These are phyloP conservation scores for Lachnellula subtilissima DNA, from an alignment of 2,329 filamentous ascomycete species.

Conservation along the genomic window DNA sequence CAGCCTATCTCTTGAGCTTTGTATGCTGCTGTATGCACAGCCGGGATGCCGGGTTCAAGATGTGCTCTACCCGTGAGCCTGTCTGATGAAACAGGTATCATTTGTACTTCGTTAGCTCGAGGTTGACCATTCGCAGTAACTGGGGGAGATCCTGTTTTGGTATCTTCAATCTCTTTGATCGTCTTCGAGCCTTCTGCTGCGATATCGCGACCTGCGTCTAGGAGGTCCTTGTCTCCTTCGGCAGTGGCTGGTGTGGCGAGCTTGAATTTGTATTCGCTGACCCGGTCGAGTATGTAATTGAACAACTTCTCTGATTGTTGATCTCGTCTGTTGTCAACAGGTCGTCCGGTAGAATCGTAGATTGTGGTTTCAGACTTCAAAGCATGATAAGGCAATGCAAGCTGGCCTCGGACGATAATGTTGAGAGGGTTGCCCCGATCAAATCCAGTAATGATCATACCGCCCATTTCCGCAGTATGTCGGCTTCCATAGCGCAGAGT, in stretches of 20 bases:
- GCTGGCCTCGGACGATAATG: constrained; percentile 81
- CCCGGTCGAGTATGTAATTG: constrained; percentile 89
- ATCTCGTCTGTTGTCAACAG: constrained; percentile 76
- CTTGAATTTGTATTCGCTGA: constrained; percentile 85
- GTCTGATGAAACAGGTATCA: constrained; percentile 61
- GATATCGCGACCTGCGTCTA: constrained; percentile 78
- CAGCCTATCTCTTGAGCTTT: constrained; percentile 81
- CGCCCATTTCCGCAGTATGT: constrained; percentile 91
- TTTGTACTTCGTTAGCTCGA: constrained; percentile 39
- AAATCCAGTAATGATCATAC: constrained; percentile 97
- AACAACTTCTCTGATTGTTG: constrained; percentile 84
- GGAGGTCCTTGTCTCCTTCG: constrained; percentile 75
- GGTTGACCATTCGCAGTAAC: constrained; percentile 38
- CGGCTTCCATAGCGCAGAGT: constrained; percentile 50
- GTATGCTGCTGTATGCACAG: constrained; percentile 67
- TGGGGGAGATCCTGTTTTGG: constrained; percentile 49
- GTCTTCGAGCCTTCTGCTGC: constrained; percentile 64
- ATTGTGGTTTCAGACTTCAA: constrained; percentile 78
- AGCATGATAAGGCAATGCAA: constrained; percentile 80
- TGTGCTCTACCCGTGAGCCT: constrained; percentile 69
- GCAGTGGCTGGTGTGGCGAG: constrained; percentile 63
- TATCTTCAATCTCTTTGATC: constrained; percentile 69
- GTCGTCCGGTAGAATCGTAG: constrained; percentile 75
- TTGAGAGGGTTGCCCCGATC: constrained; percentile 93
- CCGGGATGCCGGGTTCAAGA: constrained; percentile 63